Evolutionary conservation across 768 basidiomycete species (phyloP).

Genomic region (Paxillus rubicundulus): DNA sequence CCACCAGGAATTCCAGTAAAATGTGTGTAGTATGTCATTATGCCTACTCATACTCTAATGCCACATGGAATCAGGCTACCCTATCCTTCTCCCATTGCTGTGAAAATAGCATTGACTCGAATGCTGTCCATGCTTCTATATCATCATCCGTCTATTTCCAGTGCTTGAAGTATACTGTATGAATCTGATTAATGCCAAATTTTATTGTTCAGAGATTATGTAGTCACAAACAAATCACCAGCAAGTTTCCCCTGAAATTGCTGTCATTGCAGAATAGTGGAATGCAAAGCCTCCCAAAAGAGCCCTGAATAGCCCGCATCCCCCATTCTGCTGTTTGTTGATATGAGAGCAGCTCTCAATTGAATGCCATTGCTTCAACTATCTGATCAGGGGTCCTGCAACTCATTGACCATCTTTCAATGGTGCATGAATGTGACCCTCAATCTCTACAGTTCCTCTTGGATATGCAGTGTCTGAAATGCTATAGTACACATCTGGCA

Average conservation of each 20-base stretch:
- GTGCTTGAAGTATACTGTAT: constrained; percentile 38
- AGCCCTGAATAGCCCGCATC: no score
- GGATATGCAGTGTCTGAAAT: constrained; percentile 49
- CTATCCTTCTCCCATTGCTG: constrained; percentile 33
- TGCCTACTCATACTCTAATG: constrained; percentile 17
- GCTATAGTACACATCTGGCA: constrained; percentile 42
- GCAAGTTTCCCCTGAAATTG: constrained; percentile 24
- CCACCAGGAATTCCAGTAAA: neutral
- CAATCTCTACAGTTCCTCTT: constrained; percentile 29
- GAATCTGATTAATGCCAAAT: no score
- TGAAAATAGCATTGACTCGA: constrained; percentile 39
- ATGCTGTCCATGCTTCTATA: constrained; percentile 35
- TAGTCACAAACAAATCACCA: no score
- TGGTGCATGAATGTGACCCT: constrained; percentile 36
- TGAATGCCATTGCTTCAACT: no score
- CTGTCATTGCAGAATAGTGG: no score
- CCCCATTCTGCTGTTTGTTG: no score
- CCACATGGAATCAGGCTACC: constrained; percentile 36
- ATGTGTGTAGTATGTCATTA: no score
- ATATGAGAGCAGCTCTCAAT: no score
- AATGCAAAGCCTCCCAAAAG: no score
- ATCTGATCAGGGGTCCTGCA: no score
- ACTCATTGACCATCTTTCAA: no score
- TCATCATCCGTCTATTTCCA: constrained; percentile 33
- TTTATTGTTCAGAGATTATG: no score